Base-by-base conservation (phyloP, 352 stramenopile species). In the Globisporangium abappressorium region DNA sequence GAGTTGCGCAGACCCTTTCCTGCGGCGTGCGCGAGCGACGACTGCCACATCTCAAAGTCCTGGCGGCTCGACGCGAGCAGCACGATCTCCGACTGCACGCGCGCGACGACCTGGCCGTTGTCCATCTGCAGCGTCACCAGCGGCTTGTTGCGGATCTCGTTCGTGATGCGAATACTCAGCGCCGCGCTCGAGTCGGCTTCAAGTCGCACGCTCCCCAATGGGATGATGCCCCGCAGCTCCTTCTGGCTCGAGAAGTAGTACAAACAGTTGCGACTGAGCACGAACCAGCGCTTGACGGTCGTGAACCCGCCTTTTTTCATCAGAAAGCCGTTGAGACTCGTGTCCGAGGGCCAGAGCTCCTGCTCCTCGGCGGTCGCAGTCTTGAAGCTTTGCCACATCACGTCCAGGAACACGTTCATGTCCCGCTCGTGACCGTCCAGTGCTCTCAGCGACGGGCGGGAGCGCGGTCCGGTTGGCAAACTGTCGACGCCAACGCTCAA, bases 21-120 rank as follows among this genome's bases (percentile, higher is more conserved):
- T 6, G 86, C 85, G 0, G 87, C 89, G 53, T 96, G 86, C 4
- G 87, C 85, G 9, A 96, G 63, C 41, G 89, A 94, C 64, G 87
- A 94, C 73, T 94, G 83, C 89, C 89, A 96, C 85, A 96, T 94
- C 69, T 96, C 84, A 58, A 96, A 89, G 64, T 96, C 89, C 49
- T 94, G 82, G 0, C 76, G 72, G 1, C 73, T 87, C 0, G 80
- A 65, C 14, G 87, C 84, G 24, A 93, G 69, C 18, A 96, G 70
- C 63, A 93, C 83, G 61, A 96, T 81, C 75, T 95, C 86, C 15
- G 74, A 79, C 64, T 95, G 87, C 54, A 91, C 84, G 18, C 83
- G 84, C 72, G 94, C 80, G 12, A 92, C 77, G 24, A 96, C 82
- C 65, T 94, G 84, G 1, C 87, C 85, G 64, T 89, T 90, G 70